These are phyloP conservation scores for Anthracocystis panici-leucophaei DNA, from an alignment of 1,284 basidiomycete species.

Conservation along the genomic window DNA sequence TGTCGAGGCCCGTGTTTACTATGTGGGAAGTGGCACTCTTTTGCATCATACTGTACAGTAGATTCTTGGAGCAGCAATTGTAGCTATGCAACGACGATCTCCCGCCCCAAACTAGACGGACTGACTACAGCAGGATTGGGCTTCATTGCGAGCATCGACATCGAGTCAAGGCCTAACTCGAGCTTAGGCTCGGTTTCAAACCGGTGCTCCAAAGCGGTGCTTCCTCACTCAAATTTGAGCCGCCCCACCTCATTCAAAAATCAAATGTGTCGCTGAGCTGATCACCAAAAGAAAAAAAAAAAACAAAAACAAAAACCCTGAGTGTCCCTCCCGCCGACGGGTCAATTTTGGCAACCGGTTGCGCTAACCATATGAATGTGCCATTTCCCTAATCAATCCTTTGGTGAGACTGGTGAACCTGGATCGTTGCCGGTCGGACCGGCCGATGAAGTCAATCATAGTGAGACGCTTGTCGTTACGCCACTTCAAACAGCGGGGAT, in stretches of 20 bases:
- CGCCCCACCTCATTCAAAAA: background rate
- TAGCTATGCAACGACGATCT: slow-evolving; percentile 29
- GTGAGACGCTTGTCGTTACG: background rate
- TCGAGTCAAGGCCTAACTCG: slow-evolving; percentile 7
- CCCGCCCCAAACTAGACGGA: background rate
- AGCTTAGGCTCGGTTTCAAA: background rate
- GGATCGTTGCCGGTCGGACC: background rate
- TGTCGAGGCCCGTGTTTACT: slow-evolving; percentile 2
- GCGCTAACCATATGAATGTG: slow-evolving; percentile 16
- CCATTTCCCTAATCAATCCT: slow-evolving; percentile 18
- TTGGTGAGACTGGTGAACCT: background rate
- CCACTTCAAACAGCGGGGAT: background rate
- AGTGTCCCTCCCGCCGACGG: background rate
- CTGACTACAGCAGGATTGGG: too few species aligned
- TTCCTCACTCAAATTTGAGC: too few species aligned
- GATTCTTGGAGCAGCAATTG: background rate
- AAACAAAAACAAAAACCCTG: too few species aligned
- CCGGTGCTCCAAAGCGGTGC: too few species aligned
- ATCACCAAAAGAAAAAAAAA: slow-evolving; percentile 6
- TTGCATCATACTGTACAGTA: background rate
- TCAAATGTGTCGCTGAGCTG: slow-evolving; percentile 31
- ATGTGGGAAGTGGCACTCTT: slow-evolving; percentile 5
- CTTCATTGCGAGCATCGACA: slow-evolving; percentile 6
- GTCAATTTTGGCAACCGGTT: slow-evolving; percentile 1
- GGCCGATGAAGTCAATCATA: slow-evolving; percentile 1